Percentiles rank a stretch among this genome's conserved stretches.
These are phyloP conservation scores for Coprinellus micaceus DNA, from an alignment of 768 basidiomycete genomes.

Conservation along the genomic window DNA sequence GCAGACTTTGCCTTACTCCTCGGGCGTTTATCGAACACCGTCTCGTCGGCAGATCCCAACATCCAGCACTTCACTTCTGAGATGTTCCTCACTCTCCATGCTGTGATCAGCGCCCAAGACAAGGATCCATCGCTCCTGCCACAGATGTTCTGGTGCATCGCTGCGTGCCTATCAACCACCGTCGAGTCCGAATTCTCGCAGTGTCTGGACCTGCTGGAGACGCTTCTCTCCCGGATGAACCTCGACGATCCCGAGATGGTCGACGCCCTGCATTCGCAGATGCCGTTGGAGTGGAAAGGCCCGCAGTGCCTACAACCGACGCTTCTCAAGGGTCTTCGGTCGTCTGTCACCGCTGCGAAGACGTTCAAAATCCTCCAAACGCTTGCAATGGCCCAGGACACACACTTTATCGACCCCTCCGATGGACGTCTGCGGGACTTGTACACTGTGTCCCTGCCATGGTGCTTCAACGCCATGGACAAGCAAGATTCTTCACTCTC, in stretches of 20 bases:
- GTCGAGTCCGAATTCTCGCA: conserved; percentile 77
- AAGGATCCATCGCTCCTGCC: conserved; percentile 64
- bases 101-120: conserved; percentile 53
- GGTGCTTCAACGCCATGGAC: conserved; percentile 85
- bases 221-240: conserved; percentile 65
- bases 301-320: conserved; percentile 62
- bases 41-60: conserved; percentile 71
- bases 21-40: conserved; percentile 78
- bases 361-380: conserved; percentile 68
- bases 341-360: conserved; percentile 60
- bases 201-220: conserved; percentile 59
- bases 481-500: conserved; percentile 55
- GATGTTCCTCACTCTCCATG: conserved; percentile 71
- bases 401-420: conserved; percentile 65
- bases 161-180: conserved; percentile 78
- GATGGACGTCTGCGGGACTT: conserved; percentile 74
- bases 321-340: conserved; percentile 75
- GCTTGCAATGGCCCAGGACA: conserved; percentile 57
- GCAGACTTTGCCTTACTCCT: conserved; percentile 74
- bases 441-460: conserved; percentile 80
- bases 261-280: conserved; percentile 65
- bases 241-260: conserved; percentile 63
- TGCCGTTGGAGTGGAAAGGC: conserved; percentile 71
- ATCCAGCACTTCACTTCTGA: conserved; percentile 83
- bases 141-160: conserved; percentile 83